Percentiles rank a stretch among this genome's conserved stretches.
Conservation (phyloP, 2,329 filamentous ascomycete species). For the Monosporascus cannonballus region DNA sequence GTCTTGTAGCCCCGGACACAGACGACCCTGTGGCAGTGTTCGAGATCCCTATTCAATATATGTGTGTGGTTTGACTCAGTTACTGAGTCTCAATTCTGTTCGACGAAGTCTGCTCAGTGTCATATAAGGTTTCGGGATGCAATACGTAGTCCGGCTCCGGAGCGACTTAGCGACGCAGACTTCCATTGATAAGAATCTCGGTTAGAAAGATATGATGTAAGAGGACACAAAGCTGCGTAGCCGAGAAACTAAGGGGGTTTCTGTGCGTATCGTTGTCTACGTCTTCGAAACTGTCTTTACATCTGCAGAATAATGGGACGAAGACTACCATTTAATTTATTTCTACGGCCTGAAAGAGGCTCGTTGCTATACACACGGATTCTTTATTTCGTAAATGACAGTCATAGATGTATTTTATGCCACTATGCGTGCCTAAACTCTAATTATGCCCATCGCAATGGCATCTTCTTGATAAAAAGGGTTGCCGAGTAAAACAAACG, state of each 20-base stretch:
- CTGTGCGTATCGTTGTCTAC: too few species aligned
- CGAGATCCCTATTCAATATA: constrained; percentile 1
- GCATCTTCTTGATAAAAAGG: too few species aligned
- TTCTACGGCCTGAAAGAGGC: too few species aligned
- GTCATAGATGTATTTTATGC: too few species aligned
- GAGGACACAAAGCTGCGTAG: not conserved
- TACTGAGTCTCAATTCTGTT: not conserved
- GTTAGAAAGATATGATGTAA: not conserved
- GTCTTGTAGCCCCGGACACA: constrained; percentile 2
- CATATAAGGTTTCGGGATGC: not conserved
- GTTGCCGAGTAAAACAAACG: not conserved
- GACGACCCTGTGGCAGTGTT: not conserved
- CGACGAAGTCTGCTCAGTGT: not conserved
- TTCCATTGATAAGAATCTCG: not conserved
- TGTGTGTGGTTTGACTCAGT: not conserved
- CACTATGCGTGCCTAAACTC: too few species aligned
- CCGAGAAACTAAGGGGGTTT: too few species aligned
- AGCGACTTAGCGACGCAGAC: not conserved
- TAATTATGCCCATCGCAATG: too few species aligned
- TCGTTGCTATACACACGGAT: too few species aligned
- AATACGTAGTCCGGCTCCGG: not conserved
- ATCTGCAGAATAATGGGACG: too few species aligned
- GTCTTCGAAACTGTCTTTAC: too few species aligned
- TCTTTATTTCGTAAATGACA: too few species aligned
- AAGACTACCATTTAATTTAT: too few species aligned